Conservation (phyloP, 2,329 filamentous ascomycete species). For the Arachnopeziza araneosa region DNA sequence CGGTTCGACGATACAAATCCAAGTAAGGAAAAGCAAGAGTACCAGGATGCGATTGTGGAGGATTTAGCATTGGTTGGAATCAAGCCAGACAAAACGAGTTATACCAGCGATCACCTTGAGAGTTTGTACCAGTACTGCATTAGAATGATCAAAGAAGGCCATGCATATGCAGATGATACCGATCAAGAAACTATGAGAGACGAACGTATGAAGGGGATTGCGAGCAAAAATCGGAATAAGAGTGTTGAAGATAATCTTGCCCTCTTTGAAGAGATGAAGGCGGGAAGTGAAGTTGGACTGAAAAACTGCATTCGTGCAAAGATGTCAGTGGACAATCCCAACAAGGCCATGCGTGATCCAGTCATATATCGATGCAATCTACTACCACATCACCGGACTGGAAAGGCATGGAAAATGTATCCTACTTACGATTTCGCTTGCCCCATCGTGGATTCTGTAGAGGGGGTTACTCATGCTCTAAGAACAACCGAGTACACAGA, state of each 20-base stretch:
- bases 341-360: slow-evolving; percentile 93
- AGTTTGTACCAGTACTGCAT: slow-evolving; percentile 82
- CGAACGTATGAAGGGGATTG: slow-evolving; percentile 77
- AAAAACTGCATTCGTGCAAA: slow-evolving; percentile 93
- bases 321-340: slow-evolving; percentile 84
- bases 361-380: slow-evolving; percentile 95
- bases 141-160: slow-evolving; percentile 76
- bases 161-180: slow-evolving; percentile 93
- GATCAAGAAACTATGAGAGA: slow-evolving; percentile 81
- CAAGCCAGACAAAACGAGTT: slow-evolving; percentile 78
- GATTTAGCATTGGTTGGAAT: slow-evolving; percentile 90
- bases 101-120: slow-evolving; percentile 95
- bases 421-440: slow-evolving; percentile 85
- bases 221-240: slow-evolving; percentile 74
- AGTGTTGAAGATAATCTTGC: slow-evolving; percentile 77
- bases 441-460: slow-evolving; percentile 72
- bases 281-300: slow-evolving; percentile 69
- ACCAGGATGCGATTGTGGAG: slow-evolving; percentile 86
- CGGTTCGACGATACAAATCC: slow-evolving; percentile 98
- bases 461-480: slow-evolving; percentile 79
- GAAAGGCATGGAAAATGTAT: slow-evolving; percentile 76
- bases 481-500: slow-evolving; percentile 85
- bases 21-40: slow-evolving; percentile 95
- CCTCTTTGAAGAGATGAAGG: slow-evolving; percentile 91
- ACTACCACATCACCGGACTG: slow-evolving; percentile 82